Percentiles rank a stretch among this genome's conserved stretches.
These are phyloP conservation scores for Yamadazyma buinensis DNA, from an alignment of 1,139 yeast species.

Conservation along the genomic window DNA sequence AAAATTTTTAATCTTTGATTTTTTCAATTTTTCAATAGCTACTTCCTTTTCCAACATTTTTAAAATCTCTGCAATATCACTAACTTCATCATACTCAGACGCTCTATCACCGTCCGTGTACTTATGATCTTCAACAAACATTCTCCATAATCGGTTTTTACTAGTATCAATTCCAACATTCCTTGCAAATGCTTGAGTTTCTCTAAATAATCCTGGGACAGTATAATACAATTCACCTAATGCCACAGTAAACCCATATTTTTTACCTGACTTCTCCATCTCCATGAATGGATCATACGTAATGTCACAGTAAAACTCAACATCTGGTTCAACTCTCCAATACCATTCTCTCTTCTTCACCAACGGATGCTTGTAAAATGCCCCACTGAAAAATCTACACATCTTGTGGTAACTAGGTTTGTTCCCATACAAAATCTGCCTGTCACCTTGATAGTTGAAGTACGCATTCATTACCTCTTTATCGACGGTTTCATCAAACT, in stretches of 20 bases:
- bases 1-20: conserved; percentile 7
- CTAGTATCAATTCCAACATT: conserved; percentile 27
- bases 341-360: conserved; percentile 76
- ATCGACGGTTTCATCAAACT: conserved; percentile 35
- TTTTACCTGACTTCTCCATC: conserved; percentile 66
- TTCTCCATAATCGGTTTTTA: conserved; percentile 56
- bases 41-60: conserved; percentile 26
- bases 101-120: conserved; percentile 21
- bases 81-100: conserved; percentile 18
- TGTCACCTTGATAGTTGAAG: conserved; percentile 70
- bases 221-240: conserved; percentile 74
- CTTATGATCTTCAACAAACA: conserved; percentile 41
- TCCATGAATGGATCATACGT: conserved; percentile 87
- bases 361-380: conserved; percentile 71
- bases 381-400: conserved; percentile 73
- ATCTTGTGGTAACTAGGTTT: conserved; percentile 69
- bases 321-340: conserved; percentile 93
- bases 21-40: conserved; percentile 21
- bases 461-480: conserved; percentile 45
- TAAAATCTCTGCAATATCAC: conserved; percentile 18
- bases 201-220: conserved; percentile 73
- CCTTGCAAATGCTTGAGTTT: conserved; percentile 61
- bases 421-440: conserved; percentile 77
- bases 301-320: conserved; percentile 82
- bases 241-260: conserved; percentile 79